Evolutionary conservation across 495 filamentous ascomycete species (phyloP).

Genomic region (Polyplosphaeria fusca): DNA sequence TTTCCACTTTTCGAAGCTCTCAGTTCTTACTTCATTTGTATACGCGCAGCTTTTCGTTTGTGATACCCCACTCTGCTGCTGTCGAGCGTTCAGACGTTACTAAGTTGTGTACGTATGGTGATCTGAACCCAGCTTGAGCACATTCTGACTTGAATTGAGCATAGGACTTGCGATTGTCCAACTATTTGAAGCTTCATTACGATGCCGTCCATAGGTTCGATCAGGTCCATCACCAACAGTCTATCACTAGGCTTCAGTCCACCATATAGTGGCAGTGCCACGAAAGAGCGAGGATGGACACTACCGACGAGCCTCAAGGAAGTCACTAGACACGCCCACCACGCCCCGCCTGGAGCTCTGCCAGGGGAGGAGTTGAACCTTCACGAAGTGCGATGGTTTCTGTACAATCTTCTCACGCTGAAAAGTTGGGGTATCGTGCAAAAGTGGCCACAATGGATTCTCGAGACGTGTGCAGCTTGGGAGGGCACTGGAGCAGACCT

Average conservation of each 20-base stretch:
- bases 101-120: too few species aligned
- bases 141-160: too few species aligned
- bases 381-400: conserved; percentile 16
- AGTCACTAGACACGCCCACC: neutral
- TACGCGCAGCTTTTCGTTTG: too few species aligned
- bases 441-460: conserved; percentile 19
- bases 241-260: neutral
- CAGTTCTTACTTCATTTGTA: too few species aligned
- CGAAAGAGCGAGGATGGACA: neutral
- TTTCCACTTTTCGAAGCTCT: too few species aligned
- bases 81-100: too few species aligned
- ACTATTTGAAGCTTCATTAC: too few species aligned
- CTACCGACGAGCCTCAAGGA: neutral
- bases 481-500: conserved; percentile 5
- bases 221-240: neutral
- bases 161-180: too few species aligned
- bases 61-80: too few species aligned
- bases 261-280: neutral
- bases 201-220: neutral
- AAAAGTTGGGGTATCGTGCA: conserved; percentile 4
- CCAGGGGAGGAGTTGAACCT: neutral
- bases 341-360: neutral
- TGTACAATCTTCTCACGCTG: conserved; percentile 23
- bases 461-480: conserved; percentile 14
- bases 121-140: too few species aligned